Conservation (phyloP, 305 asterid species). For the Stenogyne calaminthoides region DNA sequence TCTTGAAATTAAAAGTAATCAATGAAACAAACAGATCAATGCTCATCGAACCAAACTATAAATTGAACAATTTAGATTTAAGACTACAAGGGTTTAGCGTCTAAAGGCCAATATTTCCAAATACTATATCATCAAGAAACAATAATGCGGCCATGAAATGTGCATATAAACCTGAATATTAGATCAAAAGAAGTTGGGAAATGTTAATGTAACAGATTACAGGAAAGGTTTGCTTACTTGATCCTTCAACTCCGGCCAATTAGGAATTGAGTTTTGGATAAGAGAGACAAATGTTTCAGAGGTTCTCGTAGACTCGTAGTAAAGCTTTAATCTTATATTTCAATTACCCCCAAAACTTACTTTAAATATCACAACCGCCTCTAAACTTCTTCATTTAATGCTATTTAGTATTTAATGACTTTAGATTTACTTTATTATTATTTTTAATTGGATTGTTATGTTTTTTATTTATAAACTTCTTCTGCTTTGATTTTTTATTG, state of each 20-base stretch:
- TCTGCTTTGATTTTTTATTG: too few species aligned
- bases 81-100: constrained; percentile 2
- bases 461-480: too few species aligned
- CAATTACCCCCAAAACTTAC: constrained; percentile 17
- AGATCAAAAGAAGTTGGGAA: constrained; percentile 4
- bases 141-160: constrained; percentile 24
- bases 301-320: constrained; percentile 15
- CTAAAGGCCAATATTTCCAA: not conserved
- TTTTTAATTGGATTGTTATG: not conserved
- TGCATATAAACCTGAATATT: not conserved
- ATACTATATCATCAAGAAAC: constrained; percentile 16
- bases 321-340: not conserved
- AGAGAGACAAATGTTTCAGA: constrained; percentile 27
- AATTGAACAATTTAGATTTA: not conserved
- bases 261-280: constrained; percentile 37
- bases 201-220: not conserved
- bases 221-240: constrained; percentile 32
- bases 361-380: constrained; percentile 26
- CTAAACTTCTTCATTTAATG: not conserved
- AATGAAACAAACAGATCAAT: not conserved
- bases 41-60: constrained; percentile 4
- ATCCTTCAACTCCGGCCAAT: constrained; percentile 31
- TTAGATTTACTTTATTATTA: not conserved
- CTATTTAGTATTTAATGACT: not conserved
- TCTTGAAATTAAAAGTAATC: constrained; percentile 3